Evolutionary conservation across 2,329 filamentous ascomycete species (phyloP).

Genomic region (Penicillium verrucosum): DNA sequence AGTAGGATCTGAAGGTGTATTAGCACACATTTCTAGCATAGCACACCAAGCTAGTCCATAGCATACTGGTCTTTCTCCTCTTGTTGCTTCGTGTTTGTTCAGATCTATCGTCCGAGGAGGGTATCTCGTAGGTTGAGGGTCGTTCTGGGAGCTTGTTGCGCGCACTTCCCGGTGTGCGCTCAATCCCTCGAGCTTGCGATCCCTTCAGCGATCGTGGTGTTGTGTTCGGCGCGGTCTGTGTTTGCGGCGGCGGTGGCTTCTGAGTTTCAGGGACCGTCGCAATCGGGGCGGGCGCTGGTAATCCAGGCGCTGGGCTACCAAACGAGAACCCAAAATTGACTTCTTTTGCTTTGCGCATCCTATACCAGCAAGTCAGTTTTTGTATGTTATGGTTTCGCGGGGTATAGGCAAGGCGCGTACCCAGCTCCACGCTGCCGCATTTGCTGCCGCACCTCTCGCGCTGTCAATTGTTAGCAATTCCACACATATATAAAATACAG

Average conservation of each 20-base stretch:
- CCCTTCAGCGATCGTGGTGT: constrained; percentile 15
- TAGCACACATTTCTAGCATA: constrained; percentile 3
- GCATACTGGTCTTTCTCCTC: constrained; percentile 35
- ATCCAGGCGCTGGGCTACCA: constrained; percentile 29
- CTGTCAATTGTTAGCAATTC: constrained; percentile 29
- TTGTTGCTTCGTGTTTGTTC: constrained; percentile 31
- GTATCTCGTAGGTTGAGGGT: constrained; percentile 38
- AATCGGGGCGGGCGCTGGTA: constrained; percentile 26
- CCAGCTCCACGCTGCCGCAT: constrained; percentile 58
- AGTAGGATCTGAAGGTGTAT: constrained; percentile 16
- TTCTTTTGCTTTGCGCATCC: constrained; percentile 47
- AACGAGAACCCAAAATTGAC: constrained; percentile 53
- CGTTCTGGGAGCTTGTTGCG: constrained; percentile 31
- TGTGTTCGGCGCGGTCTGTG: constrained; percentile 11
- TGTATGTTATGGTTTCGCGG: constrained; percentile 28
- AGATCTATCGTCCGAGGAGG: constrained; percentile 29
- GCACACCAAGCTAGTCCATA: not conserved
- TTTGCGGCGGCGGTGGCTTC: constrained; percentile 20
- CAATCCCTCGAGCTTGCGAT: constrained; percentile 11
- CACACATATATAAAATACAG: not conserved
- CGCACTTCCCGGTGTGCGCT: constrained; percentile 32
- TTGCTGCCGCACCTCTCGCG: constrained; percentile 53
- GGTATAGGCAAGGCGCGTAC: constrained; percentile 41
- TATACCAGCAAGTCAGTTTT: constrained; percentile 23
- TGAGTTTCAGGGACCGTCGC: constrained; percentile 17